A percentile compares a stretch with the other conserved stretches of the same genome.
Conservation (phyloP, 2,329 filamentous ascomycete species). For the Calonectria hawksworthii region DNA sequence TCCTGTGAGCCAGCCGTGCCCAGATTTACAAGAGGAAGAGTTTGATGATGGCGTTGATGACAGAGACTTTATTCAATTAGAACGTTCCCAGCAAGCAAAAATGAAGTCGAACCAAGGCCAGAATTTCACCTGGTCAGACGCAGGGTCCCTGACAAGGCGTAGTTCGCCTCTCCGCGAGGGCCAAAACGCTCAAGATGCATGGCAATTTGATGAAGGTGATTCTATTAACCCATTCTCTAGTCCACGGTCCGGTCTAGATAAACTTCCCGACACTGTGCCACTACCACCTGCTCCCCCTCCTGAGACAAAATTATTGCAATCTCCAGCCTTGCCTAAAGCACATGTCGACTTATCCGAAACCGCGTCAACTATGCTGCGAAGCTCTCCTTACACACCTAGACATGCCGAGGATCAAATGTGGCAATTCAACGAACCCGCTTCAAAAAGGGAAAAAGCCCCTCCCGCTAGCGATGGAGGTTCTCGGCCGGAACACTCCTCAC, state of each 20-base stretch:
- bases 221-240: conserved; percentile 47
- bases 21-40: conserved; percentile 17
- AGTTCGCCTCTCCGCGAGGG: conserved; percentile 46
- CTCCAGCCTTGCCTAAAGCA: neutral
- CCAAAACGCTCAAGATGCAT: conserved; percentile 31
- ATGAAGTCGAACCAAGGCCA: neutral
- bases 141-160: conserved; percentile 43
- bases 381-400: conserved; percentile 44
- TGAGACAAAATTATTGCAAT: neutral
- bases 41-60: conserved; percentile 45
- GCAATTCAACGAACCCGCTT: conserved; percentile 32
- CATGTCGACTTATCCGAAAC: conserved; percentile 53
- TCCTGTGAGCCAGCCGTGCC: neutral
- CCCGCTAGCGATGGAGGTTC: conserved; percentile 11
- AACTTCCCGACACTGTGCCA: conserved; percentile 51
- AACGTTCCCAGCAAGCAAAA: neutral
- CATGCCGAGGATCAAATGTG: conserved; percentile 32
- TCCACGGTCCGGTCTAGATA: conserved; percentile 35
- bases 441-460: conserved; percentile 4
- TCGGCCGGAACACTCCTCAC: conserved; percentile 1
- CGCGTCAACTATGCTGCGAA: conserved; percentile 50
- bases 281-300: conserved; percentile 30
- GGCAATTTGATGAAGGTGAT: conserved; percentile 43
- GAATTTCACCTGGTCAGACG: conserved; percentile 49
- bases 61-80: conserved; percentile 38